phyloP scores from a whole-genome alignment of 2,329 filamentous ascomycete species.

The Albifimbria verrucaria region DNA sequence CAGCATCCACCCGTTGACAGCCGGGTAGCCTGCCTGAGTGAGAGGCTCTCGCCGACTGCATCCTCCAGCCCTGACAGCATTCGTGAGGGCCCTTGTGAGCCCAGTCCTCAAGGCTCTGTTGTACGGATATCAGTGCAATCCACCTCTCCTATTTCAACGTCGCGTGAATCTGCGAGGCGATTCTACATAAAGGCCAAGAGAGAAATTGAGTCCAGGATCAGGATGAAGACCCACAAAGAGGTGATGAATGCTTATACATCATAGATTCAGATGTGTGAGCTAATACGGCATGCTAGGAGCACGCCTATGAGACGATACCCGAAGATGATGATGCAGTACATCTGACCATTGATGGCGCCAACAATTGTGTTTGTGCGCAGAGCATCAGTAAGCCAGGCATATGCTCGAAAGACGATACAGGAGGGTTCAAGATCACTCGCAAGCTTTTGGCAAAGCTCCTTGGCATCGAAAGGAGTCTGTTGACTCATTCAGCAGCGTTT shows the following conservation, averaged over 20 bases:
- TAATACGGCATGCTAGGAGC: conserved; percentile 6
- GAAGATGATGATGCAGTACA: conserved; percentile 9
- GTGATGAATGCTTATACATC: neutral
- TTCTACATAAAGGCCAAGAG: conserved; percentile 18
- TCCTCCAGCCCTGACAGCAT: conserved; percentile 3
- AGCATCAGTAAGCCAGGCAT: conserved; percentile 18
- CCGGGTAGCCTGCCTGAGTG: neutral
- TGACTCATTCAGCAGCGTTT: conserved; percentile 34
- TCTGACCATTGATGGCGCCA: conserved; percentile 8
- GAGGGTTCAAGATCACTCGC: conserved; percentile 22
- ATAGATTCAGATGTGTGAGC: neutral
- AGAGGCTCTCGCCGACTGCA: conserved; percentile 4
- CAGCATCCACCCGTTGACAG: conserved; percentile 27
- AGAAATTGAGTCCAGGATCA: conserved; percentile 19
- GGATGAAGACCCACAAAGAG: conserved; percentile 10
- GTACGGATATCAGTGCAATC: neutral
- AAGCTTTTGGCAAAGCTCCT: conserved; percentile 36
- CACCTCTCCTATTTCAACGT: neutral
- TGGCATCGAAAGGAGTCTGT: conserved; percentile 37
- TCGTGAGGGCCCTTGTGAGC: neutral
- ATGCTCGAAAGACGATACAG: conserved; percentile 29
- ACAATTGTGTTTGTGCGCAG: conserved; percentile 14
- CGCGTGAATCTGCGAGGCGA: conserved; percentile 1
- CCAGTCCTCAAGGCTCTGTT: neutral
- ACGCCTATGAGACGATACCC: conserved; percentile 10